Base-by-base conservation (phyloP, 2,329 filamentous ascomycete genomes). In the Pestalotiopsis sp. region DNA sequence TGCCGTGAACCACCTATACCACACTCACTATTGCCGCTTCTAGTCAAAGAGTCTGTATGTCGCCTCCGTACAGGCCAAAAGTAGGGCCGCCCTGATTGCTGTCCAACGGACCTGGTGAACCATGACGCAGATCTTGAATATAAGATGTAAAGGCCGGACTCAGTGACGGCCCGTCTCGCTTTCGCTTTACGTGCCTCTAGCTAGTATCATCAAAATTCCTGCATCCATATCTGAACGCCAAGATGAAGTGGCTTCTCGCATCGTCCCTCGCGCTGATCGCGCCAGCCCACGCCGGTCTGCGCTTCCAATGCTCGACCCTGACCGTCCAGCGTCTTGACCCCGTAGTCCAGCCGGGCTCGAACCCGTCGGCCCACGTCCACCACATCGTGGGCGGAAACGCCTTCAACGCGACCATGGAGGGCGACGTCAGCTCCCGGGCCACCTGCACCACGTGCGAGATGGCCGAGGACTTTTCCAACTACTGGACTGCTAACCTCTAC, bases 361-460 rank as follows among this genome's bases (percentile, higher is more conserved):
- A 71, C 3, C 76, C 75, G 2, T 77, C 74, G 1, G 70, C 75
- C 36, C 76, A 77, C 69, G 71, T 77, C 38, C 76, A 78, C 72
- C 76, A 78, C 66, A 77, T 78, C 58, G 75, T 77, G 17, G 76
- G 76, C 58, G 76, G 76, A 7, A 81, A 85, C 72, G 82, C 83
- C 2, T 85, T 85, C 78, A 84, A 84, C 68, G 76, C 79, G 1
- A 78, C 82, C 3, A 85, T 85, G 83, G 74, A 77, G 17, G 76
- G 79, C 66, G 79, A 80, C 70, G 75, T 80, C 2, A 71, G 73
- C 4, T 67, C 66, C 66, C 67, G 78, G 41, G 86, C 86, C 9
- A 83, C 81, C 11, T 84, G 82, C 77, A 82, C 80, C 1, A 80
- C 71, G 14, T 82, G 80, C 71, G 76, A 79, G 66, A 80, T 81